Base-by-base conservation (phyloP, 345 rosid species). In the Noccaea caerulescens region DNA sequence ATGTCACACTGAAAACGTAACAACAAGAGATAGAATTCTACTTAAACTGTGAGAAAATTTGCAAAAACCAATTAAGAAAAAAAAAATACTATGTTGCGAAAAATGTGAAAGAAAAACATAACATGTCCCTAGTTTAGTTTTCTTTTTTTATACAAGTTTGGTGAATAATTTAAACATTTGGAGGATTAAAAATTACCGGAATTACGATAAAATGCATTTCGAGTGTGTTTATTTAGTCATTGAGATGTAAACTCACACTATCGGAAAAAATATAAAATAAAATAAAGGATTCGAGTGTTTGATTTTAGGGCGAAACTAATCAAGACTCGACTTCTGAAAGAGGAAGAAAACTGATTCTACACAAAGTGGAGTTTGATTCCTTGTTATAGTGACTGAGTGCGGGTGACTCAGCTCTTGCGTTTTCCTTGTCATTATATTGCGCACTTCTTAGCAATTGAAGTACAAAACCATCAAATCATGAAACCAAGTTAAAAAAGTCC, bases 361-460 rank as follows among this genome's bases (percentile, higher is more conserved):
- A 32, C 63, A 56, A 55, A 56, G 63, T 68, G 77, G 72, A 66
- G 49, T 50, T 66, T 66, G 77, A 73, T 73, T 73, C 66, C 60
- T 67, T 58, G 49, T 51, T 30, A 58, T 27, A 27, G 30, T 27
- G 30, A 27, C 30, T 27, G 30, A 27, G 69, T 58, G 77, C 58
- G 77, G 61, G 68, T 66, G 77, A 73, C 41, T 73, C 72, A 66
- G 72, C 54, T 43, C 10, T 58, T 51, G 62, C 62, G 20, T 58
- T 73, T 73, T 73, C 77, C 62, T 66, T 51, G 67, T 66, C 77
- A 66, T 50, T 53, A 7, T 53, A 62, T 62, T 52, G 69, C 61
- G 38, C 62, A 73, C 77, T 73, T 73, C 51, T 13, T 38, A 32
- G n/a, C 10, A 55, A 16, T 10, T 55, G 57, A 73, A 73, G 76